Conservation (phyloP, 148 eudicot species). For the Chenopodium quinoa region DNA sequence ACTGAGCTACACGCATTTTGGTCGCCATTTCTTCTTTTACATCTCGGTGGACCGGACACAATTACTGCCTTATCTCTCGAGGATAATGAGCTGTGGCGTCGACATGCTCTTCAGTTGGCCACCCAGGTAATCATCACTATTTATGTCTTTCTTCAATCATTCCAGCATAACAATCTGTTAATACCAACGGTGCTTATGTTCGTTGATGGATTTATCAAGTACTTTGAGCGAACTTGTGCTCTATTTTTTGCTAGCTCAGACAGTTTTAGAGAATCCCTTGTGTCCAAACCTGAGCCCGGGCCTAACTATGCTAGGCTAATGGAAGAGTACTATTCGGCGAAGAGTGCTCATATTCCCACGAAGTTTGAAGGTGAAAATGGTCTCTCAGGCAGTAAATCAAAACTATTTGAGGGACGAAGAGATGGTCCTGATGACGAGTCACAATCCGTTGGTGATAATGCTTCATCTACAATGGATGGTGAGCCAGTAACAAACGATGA, state of each 20-base stretch:
- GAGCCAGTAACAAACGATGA: no score
- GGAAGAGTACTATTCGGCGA: not conserved
- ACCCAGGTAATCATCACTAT: not conserved
- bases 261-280: not conserved
- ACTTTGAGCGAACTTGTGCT: not conserved
- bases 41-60: slow-evolving; percentile 17
- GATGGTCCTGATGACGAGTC: no score
- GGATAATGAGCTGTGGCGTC: slow-evolving; percentile 22
- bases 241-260: slow-evolving; percentile 10
- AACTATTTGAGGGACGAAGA: no score
- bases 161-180: not conserved
- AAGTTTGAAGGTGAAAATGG: no score
- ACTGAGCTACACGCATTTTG: not conserved
- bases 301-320: not conserved
- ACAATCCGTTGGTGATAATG: no score
- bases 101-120: not conserved
- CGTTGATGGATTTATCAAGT: not conserved
- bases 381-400: no score
- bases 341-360: not conserved
- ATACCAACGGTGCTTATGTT: not conserved
- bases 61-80: slow-evolving; percentile 16
- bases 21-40: slow-evolving; percentile 16
- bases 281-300: not conserved
- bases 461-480: no score
- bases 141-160: not conserved